Conservation (phyloP, 257 asterid genomes). For the Lycium ferocissimum region DNA sequence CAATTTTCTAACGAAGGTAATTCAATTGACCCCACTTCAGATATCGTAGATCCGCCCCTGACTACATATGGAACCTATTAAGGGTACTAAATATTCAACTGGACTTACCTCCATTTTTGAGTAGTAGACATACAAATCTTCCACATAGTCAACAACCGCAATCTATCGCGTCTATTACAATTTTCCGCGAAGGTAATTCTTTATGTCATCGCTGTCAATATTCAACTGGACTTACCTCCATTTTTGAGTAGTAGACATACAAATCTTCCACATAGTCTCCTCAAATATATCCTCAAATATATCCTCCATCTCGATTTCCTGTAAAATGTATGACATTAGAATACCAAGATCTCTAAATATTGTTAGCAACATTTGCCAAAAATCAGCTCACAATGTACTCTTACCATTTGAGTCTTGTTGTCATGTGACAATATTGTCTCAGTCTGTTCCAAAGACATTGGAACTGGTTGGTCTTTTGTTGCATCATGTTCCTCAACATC, state of each 20-base stretch:
- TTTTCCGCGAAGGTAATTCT: too few species aligned
- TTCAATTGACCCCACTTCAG: background rate
- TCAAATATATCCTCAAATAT: conserved; percentile 81
- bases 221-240: conserved; percentile 60
- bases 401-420: conserved; percentile 58
- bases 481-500: conserved; percentile 56
- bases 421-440: conserved; percentile 45
- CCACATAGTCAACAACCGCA: conserved; percentile 74
- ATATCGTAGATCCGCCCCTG: background rate
- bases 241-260: conserved; percentile 67
- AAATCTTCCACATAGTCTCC: conserved; percentile 87
- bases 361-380: background rate
- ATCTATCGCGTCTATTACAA: too few species aligned
- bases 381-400: background rate
- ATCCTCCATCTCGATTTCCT: conserved; percentile 95
- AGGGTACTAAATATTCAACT: background rate
- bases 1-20: background rate
- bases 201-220: conserved; percentile 68
- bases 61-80: background rate
- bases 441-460: conserved; percentile 75
- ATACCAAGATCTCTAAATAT: too few species aligned
- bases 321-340: background rate
- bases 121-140: conserved; percentile 73
- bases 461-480: conserved; percentile 63
- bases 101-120: conserved; percentile 72